phyloP scores from a whole-genome alignment of 371 early-diverging fungal species.

The Rhizopus sp. region DNA sequence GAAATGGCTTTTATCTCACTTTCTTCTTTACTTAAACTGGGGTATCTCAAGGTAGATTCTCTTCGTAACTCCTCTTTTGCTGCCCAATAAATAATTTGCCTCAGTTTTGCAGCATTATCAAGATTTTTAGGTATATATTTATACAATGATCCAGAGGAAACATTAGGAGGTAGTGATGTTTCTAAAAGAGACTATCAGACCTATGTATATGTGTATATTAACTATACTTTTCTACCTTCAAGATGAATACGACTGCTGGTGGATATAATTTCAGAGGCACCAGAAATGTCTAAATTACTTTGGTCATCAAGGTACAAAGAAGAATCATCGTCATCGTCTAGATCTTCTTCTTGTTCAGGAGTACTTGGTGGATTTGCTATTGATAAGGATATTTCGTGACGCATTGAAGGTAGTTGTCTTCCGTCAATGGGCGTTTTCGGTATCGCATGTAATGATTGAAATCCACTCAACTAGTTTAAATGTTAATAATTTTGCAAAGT shows the following conservation, averaged over 20 bases:
- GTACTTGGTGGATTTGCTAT: not conserved
- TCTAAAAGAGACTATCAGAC: not conserved
- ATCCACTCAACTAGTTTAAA: no score
- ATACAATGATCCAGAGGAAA: not conserved
- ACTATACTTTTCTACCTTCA: not conserved
- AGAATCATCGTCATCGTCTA: not conserved
- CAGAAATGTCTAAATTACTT: conserved; percentile 92
- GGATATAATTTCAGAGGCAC: not conserved
- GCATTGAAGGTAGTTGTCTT: not conserved
- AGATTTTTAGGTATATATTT: not conserved
- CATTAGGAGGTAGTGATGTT: not conserved
- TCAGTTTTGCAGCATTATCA: not conserved
- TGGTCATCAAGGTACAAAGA: conserved; percentile 40
- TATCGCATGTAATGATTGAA: not conserved
- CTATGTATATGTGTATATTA: not conserved
- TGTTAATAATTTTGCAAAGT: no score
- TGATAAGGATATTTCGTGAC: not conserved
- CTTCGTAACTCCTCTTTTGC: not conserved
- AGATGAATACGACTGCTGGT: not conserved
- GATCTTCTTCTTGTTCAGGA: not conserved
- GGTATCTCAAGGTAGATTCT: not conserved
- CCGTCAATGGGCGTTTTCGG: not conserved
- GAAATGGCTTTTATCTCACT: not conserved
- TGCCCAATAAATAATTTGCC: conserved; percentile 1
- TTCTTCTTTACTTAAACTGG: not conserved